Percentiles rank a stretch among this genome's conserved stretches.
Evolutionary conservation across 306 rosid genomes (phyloP).

Genomic region (Cucumis cinereus): DNA sequence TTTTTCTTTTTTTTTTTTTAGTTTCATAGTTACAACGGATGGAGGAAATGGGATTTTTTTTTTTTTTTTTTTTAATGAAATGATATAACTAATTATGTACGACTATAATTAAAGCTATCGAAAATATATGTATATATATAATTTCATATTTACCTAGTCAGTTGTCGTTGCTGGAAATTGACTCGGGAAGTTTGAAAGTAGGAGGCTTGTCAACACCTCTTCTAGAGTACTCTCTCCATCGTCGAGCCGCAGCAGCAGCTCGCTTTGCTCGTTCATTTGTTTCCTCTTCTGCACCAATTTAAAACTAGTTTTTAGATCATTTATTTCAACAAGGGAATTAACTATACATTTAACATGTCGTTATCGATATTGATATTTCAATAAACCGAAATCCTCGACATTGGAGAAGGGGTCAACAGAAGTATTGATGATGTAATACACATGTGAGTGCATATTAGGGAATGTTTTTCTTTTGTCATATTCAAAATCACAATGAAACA

Average conservation of each 20-base stretch:
- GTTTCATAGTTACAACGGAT: background rate
- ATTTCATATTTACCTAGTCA: conserved; percentile 9
- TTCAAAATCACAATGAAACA: no score
- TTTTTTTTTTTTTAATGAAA: background rate
- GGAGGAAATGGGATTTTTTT: background rate
- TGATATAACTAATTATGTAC: background rate
- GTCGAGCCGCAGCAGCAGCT: conserved; percentile 83
- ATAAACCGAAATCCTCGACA: background rate
- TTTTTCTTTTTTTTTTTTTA: background rate
- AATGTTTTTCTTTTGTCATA: no score
- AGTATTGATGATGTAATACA: no score
- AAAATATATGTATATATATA: background rate
- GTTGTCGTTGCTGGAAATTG: conserved; percentile 34
- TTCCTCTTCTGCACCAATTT: conserved; percentile 51
- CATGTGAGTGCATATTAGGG: no score
- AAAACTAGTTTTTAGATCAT: background rate
- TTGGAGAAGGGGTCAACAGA: background rate
- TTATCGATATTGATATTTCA: background rate
- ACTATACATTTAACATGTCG: background rate
- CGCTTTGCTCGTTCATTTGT: conserved; percentile 53
- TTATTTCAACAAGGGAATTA: background rate
- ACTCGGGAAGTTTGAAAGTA: conserved; percentile 73
- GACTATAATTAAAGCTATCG: background rate
- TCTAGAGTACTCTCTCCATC: conserved; percentile 98
- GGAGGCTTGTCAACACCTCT: conserved; percentile 74